phyloP scores from a whole-genome alignment of 1,284 basidiomycete species.

The Leccinum huronense region DNA sequence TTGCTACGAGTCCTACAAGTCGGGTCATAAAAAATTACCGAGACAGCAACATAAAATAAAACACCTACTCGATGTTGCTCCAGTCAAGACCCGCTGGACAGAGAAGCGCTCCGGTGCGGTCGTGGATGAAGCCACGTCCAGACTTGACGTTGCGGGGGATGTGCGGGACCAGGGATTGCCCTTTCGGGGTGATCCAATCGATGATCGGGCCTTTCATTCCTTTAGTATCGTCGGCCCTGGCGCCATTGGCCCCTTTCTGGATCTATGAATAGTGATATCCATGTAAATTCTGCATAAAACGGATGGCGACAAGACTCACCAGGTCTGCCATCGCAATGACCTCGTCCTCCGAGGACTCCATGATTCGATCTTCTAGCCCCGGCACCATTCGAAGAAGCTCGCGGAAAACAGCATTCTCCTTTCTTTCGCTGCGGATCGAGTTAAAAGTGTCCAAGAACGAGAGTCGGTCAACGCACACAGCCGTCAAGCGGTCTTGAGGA shows the following conservation, averaged over 20 bases:
- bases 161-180: background rate
- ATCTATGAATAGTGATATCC: background rate
- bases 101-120: background rate
- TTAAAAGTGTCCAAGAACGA: background rate
- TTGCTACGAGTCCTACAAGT: background rate
- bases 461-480: background rate
- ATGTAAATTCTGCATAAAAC: background rate
- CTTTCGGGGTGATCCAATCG: background rate
- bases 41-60: background rate
- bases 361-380: background rate
- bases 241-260: background rate
- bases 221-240: background rate
- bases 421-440: background rate
- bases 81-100: background rate
- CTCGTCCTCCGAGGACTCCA: background rate
- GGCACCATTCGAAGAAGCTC: background rate
- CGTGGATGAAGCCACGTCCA: background rate
- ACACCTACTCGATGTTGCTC: background rate
- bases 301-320: background rate
- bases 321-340: background rate
- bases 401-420: background rate
- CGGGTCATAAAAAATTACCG: background rate
- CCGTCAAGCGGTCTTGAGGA: background rate
- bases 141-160: background rate
- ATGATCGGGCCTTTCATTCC: background rate